Percentiles rank a stretch among this genome's conserved stretches.
phyloP scores from a whole-genome alignment of 129 eudicot species.

The Escallonia herrerae region DNA sequence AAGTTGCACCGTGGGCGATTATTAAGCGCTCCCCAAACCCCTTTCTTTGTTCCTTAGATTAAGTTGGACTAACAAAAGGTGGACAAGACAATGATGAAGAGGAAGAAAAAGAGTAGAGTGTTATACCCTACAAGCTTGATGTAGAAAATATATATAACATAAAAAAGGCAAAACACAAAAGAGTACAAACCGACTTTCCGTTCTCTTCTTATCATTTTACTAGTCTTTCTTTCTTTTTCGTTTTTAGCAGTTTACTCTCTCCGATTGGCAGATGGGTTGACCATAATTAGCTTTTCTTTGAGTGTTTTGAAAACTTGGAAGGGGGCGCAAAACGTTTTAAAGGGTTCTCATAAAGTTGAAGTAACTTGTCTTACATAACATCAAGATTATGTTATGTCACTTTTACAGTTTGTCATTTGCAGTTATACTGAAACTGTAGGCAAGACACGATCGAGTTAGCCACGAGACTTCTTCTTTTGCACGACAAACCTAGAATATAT shows the following conservation, averaged over 20 bases:
- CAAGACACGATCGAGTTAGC: no score
- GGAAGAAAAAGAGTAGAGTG: neutral
- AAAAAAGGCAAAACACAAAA: no score
- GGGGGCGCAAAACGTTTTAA: no score
- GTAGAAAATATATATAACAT: neutral
- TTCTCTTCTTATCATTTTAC: neutral
- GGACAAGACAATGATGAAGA: neutral
- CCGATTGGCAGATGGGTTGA: neutral
- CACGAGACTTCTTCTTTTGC: no score
- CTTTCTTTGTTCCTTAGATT: neutral
- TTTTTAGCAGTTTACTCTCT: neutral
- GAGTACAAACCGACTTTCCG: neutral
- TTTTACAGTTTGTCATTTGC: no score
- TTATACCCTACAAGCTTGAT: neutral
- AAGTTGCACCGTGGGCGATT: neutral
- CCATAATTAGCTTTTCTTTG: no score
- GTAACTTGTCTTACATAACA: no score
- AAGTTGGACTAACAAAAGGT: neutral
- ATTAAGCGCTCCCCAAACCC: neutral
- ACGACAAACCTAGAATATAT: no score
- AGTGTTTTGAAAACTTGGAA: no score
- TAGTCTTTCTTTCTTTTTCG: neutral
- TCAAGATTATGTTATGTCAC: no score
- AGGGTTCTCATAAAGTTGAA: no score
- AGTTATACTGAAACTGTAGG: no score